Evolutionary conservation across 2,329 filamentous ascomycete genomes (phyloP), one percentile per base, ranked within the genome.

Genomic region (Chlorencoelia australis): DNA sequence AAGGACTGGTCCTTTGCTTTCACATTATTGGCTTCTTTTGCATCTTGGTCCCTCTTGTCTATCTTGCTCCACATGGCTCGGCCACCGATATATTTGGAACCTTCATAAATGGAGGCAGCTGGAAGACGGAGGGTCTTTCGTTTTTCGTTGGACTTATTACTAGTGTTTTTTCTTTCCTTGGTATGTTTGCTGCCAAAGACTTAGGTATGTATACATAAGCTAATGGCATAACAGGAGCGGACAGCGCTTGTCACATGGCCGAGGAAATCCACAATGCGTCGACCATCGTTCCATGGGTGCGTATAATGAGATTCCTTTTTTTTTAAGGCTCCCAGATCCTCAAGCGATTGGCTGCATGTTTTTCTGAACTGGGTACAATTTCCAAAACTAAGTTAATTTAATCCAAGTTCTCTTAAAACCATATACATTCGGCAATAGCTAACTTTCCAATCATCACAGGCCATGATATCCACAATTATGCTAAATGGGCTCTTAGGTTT

Each of bases 401-500:
- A n/a, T n/a, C n/a, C n/a, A n/a, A n/a, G n/a, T n/a, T n/a, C n/a
- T n/a, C n/a, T n/a, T n/a, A n/a, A n/a, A n/a, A n/a, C n/a, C n/a
- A n/a, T n/a, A n/a, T n/a, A n/a, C n/a, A n/a, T n/a, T n/a, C n/a
- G n/a, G n/a, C n/a, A n/a, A n/a, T n/a, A n/a, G n/a, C n/a, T n/a
- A n/a, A n/a, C n/a, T n/a, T n/a, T n/a, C n/a, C n/a, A n/a, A n/a
- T n/a, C n/a, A n/a, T n/a, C n/a, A n/a, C n/a, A n/a, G n/a, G 27
- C 32, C 4, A 68, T 72, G 43, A 57, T 71, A 8, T 59, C 58
- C 25, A 63, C 62, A 3, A 58, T 66, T 35, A 31, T 63, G 10
- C 55, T 69, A 39, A 71, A 71, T 40, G 68, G 65, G 2, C 44
- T 46, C 2, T 50, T 69, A 2, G 67, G 65, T 2, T 63, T 71